Percentiles rank a stretch among this genome's conserved stretches.
These are phyloP conservation scores for Jatropha multifida DNA, from an alignment of 441 rosid genomes.

Conservation along the genomic window DNA sequence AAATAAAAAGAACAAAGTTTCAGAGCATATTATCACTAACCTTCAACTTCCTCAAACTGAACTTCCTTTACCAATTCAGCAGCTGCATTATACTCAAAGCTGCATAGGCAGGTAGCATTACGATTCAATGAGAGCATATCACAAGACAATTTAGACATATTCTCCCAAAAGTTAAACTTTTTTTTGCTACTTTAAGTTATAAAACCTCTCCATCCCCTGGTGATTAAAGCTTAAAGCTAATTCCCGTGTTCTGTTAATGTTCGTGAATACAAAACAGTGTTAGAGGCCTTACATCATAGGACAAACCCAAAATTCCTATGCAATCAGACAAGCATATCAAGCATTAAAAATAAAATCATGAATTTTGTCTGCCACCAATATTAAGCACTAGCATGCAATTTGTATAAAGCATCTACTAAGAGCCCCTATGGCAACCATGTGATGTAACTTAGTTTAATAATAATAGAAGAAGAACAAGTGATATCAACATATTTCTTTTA, in stretches of 20 bases:
- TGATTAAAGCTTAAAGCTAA: not conserved
- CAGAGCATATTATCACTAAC: constrained; percentile 28
- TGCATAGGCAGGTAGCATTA: constrained; percentile 26
- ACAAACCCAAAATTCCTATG: not conserved
- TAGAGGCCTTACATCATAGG: not conserved
- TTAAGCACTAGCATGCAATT: not conserved
- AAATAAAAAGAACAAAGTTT: not conserved
- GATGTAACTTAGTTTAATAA: not conserved
- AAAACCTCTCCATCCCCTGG: not conserved
- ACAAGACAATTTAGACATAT: not conserved
- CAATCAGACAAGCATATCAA: not conserved
- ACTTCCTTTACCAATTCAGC: constrained; percentile 81
- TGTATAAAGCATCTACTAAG: constrained; percentile 1
- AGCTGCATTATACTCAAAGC: constrained; percentile 82
- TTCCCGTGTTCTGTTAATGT: not conserved
- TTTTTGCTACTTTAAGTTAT: not conserved
- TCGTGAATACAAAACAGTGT: not conserved
- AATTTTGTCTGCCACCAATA: not conserved
- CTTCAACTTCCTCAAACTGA: constrained; percentile 76
- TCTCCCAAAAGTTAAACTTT: not conserved
- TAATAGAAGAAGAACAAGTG: not conserved
- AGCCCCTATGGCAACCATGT: not conserved
- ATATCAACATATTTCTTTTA: constrained; percentile 22
- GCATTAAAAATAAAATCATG: not conserved
- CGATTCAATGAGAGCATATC: not conserved